Evolutionary conservation across 2,329 filamentous ascomycete species (phyloP).

Genomic region (Penicillium janthinellum): DNA sequence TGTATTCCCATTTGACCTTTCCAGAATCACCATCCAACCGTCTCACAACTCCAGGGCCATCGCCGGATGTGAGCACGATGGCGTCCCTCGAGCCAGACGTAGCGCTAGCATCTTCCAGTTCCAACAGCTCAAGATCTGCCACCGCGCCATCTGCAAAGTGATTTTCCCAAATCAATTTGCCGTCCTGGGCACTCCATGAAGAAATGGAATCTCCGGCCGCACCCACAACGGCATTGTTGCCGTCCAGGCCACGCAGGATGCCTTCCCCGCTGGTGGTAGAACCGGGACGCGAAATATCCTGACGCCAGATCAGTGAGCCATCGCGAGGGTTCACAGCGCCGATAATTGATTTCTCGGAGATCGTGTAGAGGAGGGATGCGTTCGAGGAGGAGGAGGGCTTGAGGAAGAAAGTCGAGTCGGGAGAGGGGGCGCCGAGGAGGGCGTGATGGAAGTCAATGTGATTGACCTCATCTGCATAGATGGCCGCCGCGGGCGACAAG

Average conservation of each 20-base stretch:
- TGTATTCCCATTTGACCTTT: constrained; percentile 75
- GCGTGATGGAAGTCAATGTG: constrained; percentile 91
- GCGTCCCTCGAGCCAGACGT: constrained; percentile 60
- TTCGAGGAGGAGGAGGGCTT: constrained; percentile 78
- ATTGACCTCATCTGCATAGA: constrained; percentile 89
- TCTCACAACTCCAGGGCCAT: constrained; percentile 60
- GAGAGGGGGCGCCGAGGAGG: constrained; percentile 79
- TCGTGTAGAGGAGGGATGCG: constrained; percentile 85
- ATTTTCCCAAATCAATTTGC: constrained; percentile 74
- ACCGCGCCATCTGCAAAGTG: constrained; percentile 54
- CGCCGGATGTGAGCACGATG: constrained; percentile 65
- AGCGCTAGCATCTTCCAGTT: constrained; percentile 61
- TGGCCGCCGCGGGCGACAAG: constrained; percentile 60
- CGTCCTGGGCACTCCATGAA: constrained; percentile 81
- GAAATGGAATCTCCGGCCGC: constrained; percentile 70
- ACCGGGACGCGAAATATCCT: constrained; percentile 61
- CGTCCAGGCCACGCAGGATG: constrained; percentile 72
- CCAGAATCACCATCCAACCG: constrained; percentile 74
- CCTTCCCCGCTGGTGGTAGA: constrained; percentile 21
- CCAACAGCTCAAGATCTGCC: constrained; percentile 69
- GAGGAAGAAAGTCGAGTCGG: constrained; percentile 91
- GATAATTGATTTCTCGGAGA: constrained; percentile 80
- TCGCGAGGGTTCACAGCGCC: constrained; percentile 88
- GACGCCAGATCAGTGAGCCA: constrained; percentile 83
- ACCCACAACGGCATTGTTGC: constrained; percentile 74